These are phyloP conservation scores for Lipomyces kockii DNA, from an alignment of 805 yeast species.

Conservation along the genomic window DNA sequence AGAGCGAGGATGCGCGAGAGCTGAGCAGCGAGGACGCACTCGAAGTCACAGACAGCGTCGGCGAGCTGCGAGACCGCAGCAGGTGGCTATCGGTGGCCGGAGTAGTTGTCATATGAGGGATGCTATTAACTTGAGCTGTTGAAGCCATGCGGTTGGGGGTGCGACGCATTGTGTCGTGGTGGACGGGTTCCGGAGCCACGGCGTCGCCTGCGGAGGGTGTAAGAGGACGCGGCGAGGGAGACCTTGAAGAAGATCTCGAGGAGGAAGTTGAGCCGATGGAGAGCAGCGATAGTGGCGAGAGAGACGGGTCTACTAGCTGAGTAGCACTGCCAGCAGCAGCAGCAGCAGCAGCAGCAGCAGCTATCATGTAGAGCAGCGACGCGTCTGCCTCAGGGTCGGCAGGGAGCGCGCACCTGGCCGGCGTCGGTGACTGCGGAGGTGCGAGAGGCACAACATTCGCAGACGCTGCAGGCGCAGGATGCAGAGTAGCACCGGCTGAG, in stretches of 20 bases:
- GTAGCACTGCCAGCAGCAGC: background rate
- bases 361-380: constrained; percentile 1
- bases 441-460: background rate
- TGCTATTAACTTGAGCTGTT: background rate
- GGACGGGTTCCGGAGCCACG: constrained; percentile 6
- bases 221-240: background rate
- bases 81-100: background rate
- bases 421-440: constrained; percentile 1
- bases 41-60: constrained; percentile 10
- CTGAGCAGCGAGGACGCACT: constrained; percentile 1
- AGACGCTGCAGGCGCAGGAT: background rate
- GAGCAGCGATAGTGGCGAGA: background rate
- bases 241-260: constrained; percentile 6
- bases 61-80: constrained; percentile 20
- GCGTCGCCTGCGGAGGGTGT: constrained; percentile 1
- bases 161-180: constrained; percentile 6
- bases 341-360: background rate
- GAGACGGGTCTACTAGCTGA: background rate
- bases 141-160: background rate
- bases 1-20: constrained; percentile 10
- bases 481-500: background rate
- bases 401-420: constrained; percentile 6
- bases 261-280: constrained; percentile 6
- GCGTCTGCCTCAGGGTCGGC: background rate
- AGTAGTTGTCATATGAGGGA: background rate